Evolutionary conservation across 2,329 filamentous ascomycete genomes (phyloP).

Genomic region (Bipolaris sorokiniana): DNA sequence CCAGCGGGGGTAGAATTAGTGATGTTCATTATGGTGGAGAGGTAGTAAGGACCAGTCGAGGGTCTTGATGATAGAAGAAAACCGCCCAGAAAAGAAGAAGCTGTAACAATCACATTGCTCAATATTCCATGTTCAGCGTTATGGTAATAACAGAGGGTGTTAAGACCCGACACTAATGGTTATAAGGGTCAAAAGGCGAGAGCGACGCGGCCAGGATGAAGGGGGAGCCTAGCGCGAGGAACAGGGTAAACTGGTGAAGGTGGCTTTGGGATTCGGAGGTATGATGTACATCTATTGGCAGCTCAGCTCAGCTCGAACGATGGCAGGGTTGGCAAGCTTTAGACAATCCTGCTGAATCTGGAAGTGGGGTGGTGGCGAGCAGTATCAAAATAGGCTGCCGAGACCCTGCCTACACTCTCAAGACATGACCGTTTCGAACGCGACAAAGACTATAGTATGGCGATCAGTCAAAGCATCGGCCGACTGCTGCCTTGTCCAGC

Average conservation of each 20-base stretch:
- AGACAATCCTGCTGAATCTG: constrained; percentile 21
- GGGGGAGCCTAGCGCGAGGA: background rate
- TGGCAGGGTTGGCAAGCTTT: constrained; percentile 14
- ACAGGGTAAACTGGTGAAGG: background rate
- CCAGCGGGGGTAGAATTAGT: constrained; percentile 36
- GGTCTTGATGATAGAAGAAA: constrained; percentile 14
- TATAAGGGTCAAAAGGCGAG: constrained; percentile 4
- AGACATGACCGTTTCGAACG: constrained; percentile 29
- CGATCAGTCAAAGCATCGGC: constrained; percentile 15
- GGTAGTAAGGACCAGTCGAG: constrained; percentile 1
- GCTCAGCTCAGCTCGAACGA: constrained; percentile 3
- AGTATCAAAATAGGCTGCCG: constrained; percentile 14
- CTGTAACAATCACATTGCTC: constrained; percentile 8
- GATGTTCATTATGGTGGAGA: constrained; percentile 7
- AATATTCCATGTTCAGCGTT: constrained; percentile 1
- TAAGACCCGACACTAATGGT: background rate
- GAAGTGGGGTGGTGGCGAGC: constrained; percentile 21
- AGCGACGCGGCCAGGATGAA: background rate
- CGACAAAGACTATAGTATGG: constrained; percentile 31
- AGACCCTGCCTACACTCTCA: constrained; percentile 22
- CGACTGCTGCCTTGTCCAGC: constrained; percentile 15
- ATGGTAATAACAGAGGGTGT: background rate
- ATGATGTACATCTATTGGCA: constrained; percentile 5
- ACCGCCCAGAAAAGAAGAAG: background rate
- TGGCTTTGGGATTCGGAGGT: constrained; percentile 5